phyloP scores from a whole-genome alignment of 2,329 filamentous ascomycete species.

The Zasmidium citrigriseum region DNA sequence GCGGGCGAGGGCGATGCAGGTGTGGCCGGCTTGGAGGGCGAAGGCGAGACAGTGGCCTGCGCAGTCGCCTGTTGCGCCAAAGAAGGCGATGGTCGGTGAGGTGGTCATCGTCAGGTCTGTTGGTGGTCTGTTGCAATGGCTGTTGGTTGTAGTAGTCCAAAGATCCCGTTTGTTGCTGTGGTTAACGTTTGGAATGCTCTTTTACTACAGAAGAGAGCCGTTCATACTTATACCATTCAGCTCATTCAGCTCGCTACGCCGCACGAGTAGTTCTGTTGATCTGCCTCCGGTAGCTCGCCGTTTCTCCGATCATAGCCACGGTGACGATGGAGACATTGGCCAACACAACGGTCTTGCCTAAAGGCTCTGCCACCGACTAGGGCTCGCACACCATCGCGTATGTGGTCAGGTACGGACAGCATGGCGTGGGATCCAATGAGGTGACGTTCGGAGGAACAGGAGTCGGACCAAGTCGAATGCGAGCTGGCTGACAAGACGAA shows the following conservation, averaged over 20 bases:
- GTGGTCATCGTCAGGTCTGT: slow-evolving; percentile 8
- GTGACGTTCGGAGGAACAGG: background rate
- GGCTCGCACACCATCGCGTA: background rate
- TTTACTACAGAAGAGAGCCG: background rate
- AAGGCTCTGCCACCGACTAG: background rate
- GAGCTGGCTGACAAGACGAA: background rate
- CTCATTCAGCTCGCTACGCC: background rate
- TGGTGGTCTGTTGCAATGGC: slow-evolving; percentile 4
- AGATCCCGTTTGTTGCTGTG: background rate
- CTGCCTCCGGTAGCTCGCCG: background rate
- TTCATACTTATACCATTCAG: background rate
- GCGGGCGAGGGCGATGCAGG: slow-evolving; percentile 51
- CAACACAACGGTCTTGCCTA: background rate
- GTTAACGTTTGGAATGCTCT: too few relatives aligned
- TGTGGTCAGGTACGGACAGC: background rate
- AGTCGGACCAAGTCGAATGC: background rate
- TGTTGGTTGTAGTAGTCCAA: background rate
- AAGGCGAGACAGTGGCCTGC: slow-evolving; percentile 46
- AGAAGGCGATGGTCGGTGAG: slow-evolving; percentile 47
- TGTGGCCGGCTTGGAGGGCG: slow-evolving; percentile 41
- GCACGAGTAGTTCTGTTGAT: background rate
- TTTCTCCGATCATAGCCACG: background rate
- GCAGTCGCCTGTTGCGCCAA: slow-evolving; percentile 56
- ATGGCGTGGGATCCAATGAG: background rate
- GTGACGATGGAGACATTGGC: background rate